Percentiles rank a stretch among this genome's conserved stretches.
These are phyloP conservation scores for Akanthomyces lecanii DNA, from an alignment of 2,329 filamentous ascomycete species.

Conservation along the genomic window DNA sequence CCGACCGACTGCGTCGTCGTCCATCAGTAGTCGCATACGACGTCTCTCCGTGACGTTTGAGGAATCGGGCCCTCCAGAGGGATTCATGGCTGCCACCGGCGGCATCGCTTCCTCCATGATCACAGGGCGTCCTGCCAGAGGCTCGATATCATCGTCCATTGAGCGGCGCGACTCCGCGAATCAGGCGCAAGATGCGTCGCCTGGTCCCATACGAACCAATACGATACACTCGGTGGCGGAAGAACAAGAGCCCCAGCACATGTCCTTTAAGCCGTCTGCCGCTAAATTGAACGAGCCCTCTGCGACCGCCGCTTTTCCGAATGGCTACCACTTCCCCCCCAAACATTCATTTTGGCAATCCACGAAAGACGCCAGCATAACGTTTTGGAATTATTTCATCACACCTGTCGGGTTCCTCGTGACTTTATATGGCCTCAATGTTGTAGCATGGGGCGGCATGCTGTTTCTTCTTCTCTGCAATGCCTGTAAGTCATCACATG, in stretches of 20 bases:
- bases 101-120: conserved; percentile 40
- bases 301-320: conserved; percentile 46
- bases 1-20: conserved; percentile 29
- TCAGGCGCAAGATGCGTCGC: neutral
- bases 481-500: conserved; percentile 34
- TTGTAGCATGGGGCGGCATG: conserved; percentile 90
- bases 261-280: neutral
- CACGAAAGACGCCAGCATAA: conserved; percentile 51
- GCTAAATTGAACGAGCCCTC: conserved; percentile 24
- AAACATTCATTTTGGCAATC: conserved; percentile 57
- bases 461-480: conserved; percentile 80
- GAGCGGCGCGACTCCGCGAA: conserved; percentile 18
- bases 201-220: conserved; percentile 23
- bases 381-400: conserved; percentile 68
- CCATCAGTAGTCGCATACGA: conserved; percentile 30
- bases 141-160: conserved; percentile 22
- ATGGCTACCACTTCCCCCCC: conserved; percentile 63
- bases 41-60: conserved; percentile 37
- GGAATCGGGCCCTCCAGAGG: conserved; percentile 43
- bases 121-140: conserved; percentile 22
- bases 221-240: conserved; percentile 22
- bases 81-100: conserved; percentile 46
- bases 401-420: conserved; percentile 75
- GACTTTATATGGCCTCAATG: conserved; percentile 73
- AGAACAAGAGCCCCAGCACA: conserved; percentile 19